phyloP scores from a whole-genome alignment of 768 basidiomycete genomes.

The Boletus subcaerulescens region DNA sequence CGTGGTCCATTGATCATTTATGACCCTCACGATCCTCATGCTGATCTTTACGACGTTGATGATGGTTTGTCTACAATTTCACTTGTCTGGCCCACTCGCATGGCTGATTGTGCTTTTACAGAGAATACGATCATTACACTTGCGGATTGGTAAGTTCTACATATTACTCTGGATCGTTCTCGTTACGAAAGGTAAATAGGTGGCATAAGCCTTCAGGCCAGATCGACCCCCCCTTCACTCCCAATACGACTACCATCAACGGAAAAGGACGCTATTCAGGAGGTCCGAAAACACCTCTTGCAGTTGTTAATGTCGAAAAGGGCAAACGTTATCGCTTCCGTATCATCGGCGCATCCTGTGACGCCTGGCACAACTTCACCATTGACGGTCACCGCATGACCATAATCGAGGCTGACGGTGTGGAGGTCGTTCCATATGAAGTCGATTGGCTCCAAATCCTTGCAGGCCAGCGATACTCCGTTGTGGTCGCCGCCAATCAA shows the following conservation, averaged over 20 bases:
- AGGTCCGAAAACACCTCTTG: slow-evolving; percentile 33
- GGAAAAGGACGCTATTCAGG: slow-evolving; percentile 39
- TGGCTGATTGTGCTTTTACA: slow-evolving; percentile 12
- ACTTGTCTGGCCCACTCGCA: not conserved
- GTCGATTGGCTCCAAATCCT: slow-evolving; percentile 44
- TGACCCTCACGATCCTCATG: slow-evolving; percentile 44
- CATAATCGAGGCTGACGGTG: slow-evolving; percentile 46
- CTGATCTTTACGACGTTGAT: slow-evolving; percentile 43
- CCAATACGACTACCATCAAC: slow-evolving; percentile 44
- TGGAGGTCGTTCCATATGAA: slow-evolving; percentile 29
- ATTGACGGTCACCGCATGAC: slow-evolving; percentile 37
- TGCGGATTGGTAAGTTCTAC: slow-evolving; percentile 40
- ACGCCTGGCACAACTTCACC: slow-evolving; percentile 30
- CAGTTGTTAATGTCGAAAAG: slow-evolving; percentile 37
- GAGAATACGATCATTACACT: slow-evolving; percentile 44
- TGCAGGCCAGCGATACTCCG: slow-evolving; percentile 43
- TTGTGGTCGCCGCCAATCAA: slow-evolving; percentile 39
- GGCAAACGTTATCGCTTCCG: slow-evolving; percentile 43
- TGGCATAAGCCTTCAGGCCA: slow-evolving; percentile 24
- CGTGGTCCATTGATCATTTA: slow-evolving; percentile 44
- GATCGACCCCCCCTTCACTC: slow-evolving; percentile 25
- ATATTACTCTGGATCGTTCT: not conserved
- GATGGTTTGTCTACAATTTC: slow-evolving; percentile 33
- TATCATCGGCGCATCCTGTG: slow-evolving; percentile 35
- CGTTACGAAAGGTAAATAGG: slow-evolving; percentile 12